phyloP scores from a whole-genome alignment of 768 basidiomycete genomes.

The Symmetrospora coprosmae region DNA sequence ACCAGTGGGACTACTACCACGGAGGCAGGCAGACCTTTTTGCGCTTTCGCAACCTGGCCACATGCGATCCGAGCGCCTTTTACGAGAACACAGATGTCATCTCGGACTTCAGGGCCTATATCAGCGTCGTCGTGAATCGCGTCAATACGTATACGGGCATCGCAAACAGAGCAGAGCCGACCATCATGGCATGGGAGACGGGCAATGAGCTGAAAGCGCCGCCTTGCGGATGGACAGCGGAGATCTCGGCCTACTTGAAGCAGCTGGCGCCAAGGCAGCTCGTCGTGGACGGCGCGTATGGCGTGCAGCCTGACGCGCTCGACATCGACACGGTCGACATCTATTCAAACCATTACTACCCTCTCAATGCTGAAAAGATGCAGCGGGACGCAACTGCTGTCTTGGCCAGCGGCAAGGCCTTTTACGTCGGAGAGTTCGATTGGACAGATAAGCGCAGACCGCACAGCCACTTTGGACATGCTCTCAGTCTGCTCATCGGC shows the following conservation, averaged over 20 bases:
- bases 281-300: slow-evolving; percentile 30
- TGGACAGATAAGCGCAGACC: slow-evolving; percentile 28
- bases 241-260: slow-evolving; percentile 27
- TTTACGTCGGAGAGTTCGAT: slow-evolving; percentile 31
- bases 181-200: slow-evolving; percentile 30
- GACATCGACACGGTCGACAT: slow-evolving; percentile 23
- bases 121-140: slow-evolving; percentile 23
- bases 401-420: slow-evolving; percentile 19
- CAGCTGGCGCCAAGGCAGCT: slow-evolving; percentile 30
- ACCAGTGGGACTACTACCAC: slow-evolving; percentile 26
- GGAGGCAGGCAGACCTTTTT: slow-evolving; percentile 31
- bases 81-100: slow-evolving; percentile 24
- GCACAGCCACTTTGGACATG: slow-evolving; percentile 20
- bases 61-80: slow-evolving; percentile 25
- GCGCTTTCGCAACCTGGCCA: slow-evolving; percentile 27
- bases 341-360: slow-evolving; percentile 32
- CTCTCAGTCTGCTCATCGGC: slow-evolving; percentile 22
- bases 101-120: slow-evolving; percentile 25
- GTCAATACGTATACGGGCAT: slow-evolving; percentile 27
- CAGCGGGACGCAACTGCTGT: slow-evolving; percentile 16
- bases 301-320: slow-evolving; percentile 23
- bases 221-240: slow-evolving; percentile 26
- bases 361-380: slow-evolving; percentile 23
- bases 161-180: slow-evolving; percentile 23
- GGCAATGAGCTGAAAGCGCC: slow-evolving; percentile 32